phyloP scores from a whole-genome alignment of 148 eudicot species.

The Vaccinium darrowii region DNA sequence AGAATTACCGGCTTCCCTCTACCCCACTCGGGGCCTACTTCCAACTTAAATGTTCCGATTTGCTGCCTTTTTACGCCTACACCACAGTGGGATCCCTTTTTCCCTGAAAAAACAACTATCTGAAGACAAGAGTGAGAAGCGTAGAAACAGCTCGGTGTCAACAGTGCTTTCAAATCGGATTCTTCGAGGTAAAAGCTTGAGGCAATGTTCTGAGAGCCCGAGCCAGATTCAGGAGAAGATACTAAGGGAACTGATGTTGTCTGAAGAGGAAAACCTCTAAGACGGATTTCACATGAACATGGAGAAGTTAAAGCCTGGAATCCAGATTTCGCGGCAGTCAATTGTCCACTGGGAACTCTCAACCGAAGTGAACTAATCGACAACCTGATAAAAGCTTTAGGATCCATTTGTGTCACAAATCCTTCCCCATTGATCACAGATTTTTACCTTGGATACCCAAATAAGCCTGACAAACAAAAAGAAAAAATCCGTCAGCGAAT shows the following conservation, averaged over 20 bases:
- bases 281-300: conserved; percentile 54
- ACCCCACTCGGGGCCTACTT: conserved; percentile 56
- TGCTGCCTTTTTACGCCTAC: conserved; percentile 50
- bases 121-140: conserved; percentile 44
- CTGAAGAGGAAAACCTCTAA: conserved; percentile 60
- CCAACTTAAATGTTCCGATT: conserved; percentile 48
- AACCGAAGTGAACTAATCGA: conserved; percentile 47
- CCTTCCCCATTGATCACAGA: conserved; percentile 30
- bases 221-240: conserved; percentile 40
- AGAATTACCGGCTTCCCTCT: conserved; percentile 50
- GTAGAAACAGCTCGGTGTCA: conserved; percentile 45
- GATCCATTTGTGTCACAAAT: conserved; percentile 54
- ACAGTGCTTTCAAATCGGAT: conserved; percentile 48
- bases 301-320: conserved; percentile 33
- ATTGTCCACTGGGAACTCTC: conserved; percentile 33
- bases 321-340: conserved; percentile 28
- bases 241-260: conserved; percentile 44
- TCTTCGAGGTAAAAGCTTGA: conserved; percentile 62
- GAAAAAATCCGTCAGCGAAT: neutral
- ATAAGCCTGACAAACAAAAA: conserved; percentile 19
- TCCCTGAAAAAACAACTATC: conserved; percentile 43
- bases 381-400: conserved; percentile 55
- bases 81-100: conserved; percentile 48
- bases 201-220: conserved; percentile 34
- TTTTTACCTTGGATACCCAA: neutral